Percentiles rank a stretch among this genome's conserved stretches.
Conservation (phyloP, 2,329 filamentous ascomycete genomes). For the Boeremia lycopersici region DNA sequence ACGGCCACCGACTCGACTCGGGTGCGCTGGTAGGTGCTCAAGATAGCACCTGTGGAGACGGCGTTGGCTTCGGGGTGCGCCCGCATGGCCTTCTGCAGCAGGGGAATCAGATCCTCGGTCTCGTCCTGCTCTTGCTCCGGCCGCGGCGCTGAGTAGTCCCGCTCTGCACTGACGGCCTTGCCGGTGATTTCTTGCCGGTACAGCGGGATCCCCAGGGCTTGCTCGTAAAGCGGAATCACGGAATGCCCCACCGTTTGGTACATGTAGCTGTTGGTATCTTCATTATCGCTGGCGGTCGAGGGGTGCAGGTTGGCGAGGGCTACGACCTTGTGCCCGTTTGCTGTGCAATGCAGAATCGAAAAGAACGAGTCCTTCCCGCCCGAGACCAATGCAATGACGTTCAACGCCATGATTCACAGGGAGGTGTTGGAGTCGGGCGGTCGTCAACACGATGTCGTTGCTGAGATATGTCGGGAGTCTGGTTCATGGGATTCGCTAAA, state of each 20-base stretch:
- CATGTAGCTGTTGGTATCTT: conserved; percentile 96
- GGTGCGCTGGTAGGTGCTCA: conserved; percentile 95
- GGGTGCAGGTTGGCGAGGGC: conserved; percentile 91
- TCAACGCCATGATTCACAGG: conserved; percentile 16
- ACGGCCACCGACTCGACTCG: conserved; percentile 89
- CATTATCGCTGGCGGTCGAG: conserved; percentile 42
- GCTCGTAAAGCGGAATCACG: conserved; percentile 82
- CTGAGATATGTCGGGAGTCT: conserved; percentile 3
- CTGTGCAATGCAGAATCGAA: conserved; percentile 86
- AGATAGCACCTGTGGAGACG: conserved; percentile 86
- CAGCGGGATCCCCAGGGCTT: conserved; percentile 79
- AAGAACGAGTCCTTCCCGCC: conserved; percentile 98
- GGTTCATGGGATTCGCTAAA: conserved; percentile 15
- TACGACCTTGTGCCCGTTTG: conserved; percentile 82
- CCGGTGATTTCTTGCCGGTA: conserved; percentile 81
- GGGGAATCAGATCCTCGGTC: conserved; percentile 81
- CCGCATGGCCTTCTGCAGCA: conserved; percentile 70
- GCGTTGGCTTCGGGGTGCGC: conserved; percentile 83
- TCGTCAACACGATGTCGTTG: background rate
- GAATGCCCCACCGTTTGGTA: conserved; percentile 96
- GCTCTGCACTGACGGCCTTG: conserved; percentile 69
- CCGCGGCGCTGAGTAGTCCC: conserved; percentile 66
- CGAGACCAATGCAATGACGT: conserved; percentile 88
- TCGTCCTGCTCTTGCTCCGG: conserved; percentile 64
- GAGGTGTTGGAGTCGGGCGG: background rate